Base-by-base conservation (phyloP, 2,329 filamentous ascomycete genomes). In the Cordyceps militaris region DNA sequence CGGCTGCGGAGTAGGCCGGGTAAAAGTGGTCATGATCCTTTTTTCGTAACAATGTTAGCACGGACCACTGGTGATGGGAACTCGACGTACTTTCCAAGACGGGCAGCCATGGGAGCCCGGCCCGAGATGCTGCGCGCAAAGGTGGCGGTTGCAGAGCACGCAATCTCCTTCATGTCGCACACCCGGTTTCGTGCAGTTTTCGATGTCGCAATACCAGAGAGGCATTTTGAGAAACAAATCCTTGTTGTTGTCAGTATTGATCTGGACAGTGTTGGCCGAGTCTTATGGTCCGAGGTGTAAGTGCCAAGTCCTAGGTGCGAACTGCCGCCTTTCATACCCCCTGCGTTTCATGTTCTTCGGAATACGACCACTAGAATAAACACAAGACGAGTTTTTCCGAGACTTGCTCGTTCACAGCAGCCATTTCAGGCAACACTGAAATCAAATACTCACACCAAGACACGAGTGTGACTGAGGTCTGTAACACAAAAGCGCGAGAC, bases 11-110 rank as follows among this genome's bases (percentile, higher is more conserved):
- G 14, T 69, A 66, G 2, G 66, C 66, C 48, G 66, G 66, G 56
- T 70, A 64, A 56, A 75, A 74, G 16, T 50, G 26, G 47, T 66
- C 63, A n/a, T 65, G 70, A 23, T 76, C 71, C 71, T 76, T 53
- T n/a, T 50, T 30, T 11, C 56, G 42, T 50, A 56, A n/a, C 10
- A 49, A 38, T 21, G 24, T 52, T 16, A 43, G 24, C 3, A 40
- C 9, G 21, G 24, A 3, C 10, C 49, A 13, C 9, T 21, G 7
- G 34, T 11, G 5, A 19, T 8, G 7, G 14, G 23, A 14, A 14
- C 14, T 7, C 43, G 43, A 69, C 69, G 63, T 23, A 73, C 71
- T 66, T 74, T 66, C 70, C 70, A 75, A 57, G 61, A 58, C 54
- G 71, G 66, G 63, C 66, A 76, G 36, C 43, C 64, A 58, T 76